These are phyloP conservation scores for Hypoxylon sp. DNA, from an alignment of 2,329 filamentous ascomycete genomes.

Conservation along the genomic window DNA sequence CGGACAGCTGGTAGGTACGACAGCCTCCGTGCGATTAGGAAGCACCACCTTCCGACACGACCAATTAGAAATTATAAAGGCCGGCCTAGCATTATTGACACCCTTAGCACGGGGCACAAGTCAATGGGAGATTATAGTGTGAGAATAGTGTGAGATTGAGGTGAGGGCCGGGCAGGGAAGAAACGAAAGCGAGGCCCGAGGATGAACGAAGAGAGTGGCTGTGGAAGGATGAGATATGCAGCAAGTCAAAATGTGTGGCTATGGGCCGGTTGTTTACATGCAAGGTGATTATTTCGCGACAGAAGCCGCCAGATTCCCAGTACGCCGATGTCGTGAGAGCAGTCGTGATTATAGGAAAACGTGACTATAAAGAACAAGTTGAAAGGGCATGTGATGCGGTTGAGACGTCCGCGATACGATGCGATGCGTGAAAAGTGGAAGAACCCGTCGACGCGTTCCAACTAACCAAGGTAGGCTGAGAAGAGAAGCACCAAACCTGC, in stretches of 20 bases:
- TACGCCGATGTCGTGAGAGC: constrained; percentile 25
- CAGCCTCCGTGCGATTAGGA: constrained; percentile 26
- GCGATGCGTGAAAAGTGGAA: constrained; percentile 45
- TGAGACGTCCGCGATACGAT: constrained; percentile 42
- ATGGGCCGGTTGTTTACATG: constrained; percentile 40
- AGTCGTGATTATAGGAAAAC: constrained; percentile 29
- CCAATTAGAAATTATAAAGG: constrained; percentile 48
- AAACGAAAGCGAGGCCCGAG: neutral
- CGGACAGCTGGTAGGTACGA: constrained; percentile 9
- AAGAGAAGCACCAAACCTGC: constrained; percentile 33
- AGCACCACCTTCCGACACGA: constrained; percentile 43
- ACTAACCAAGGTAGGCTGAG: constrained; percentile 41
- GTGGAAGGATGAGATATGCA: constrained; percentile 38
- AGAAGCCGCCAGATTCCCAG: neutral
- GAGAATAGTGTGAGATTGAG: neutral
- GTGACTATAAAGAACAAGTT: constrained; percentile 34
- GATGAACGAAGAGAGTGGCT: constrained; percentile 19
- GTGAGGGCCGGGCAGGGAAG: constrained; percentile 8
- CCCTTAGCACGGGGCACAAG: constrained; percentile 27
- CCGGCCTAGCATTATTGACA: constrained; percentile 44
- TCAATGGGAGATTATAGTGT: constrained; percentile 15
- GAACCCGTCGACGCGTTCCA: constrained; percentile 46
- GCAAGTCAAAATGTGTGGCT: constrained; percentile 35
- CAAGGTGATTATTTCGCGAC: constrained; percentile 19
- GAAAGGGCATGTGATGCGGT: constrained; percentile 41